Base-by-base conservation (phyloP, 176 grass and related monocot species). In the Phragmites australis region DNA sequence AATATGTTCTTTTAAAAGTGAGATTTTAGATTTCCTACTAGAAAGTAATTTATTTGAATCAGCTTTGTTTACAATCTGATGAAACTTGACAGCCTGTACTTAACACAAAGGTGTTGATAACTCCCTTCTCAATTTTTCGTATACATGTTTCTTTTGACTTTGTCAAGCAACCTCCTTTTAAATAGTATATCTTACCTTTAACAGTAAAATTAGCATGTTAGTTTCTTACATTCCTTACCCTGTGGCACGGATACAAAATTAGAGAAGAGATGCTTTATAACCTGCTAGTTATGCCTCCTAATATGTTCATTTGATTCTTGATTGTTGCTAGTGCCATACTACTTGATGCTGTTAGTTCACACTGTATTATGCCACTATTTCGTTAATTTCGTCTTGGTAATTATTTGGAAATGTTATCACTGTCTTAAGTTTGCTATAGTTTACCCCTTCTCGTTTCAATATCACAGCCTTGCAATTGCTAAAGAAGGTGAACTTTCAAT, bases 401-500 rank as follows among this genome's bases (percentile, higher is more conserved):
- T 70, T 46, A 31, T 34, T 78, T 78, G 30, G 17, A 65, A 65
- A 72, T 21, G 0, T 15, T 48, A 51, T 31, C 71, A 34, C 59
- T 77, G 64, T 61, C 21, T 12, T 62, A 56, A 18, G 52, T 40
- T 51, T 66, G 27, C 46, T 85, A 58, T 23, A 48, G 61, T 79
- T 60, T 5, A 79, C 46, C 29, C 46, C 14, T 25, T 58, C 13
- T 49, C 76, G 82, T 51, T 29, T 64, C 10, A 63, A 80, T 72
- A 55, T 50, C 30, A 60, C 89, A 98, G 92, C 60, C 88, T 98
- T 86, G 95, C 92, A 39, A 98, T 98, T 78, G 92, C 92, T 74
- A 98, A 98, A 89, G 88, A 98, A 89, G 90, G 92, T 44, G 95
- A 98, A 42, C 85, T 94, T 68, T 98, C 90, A 55, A 98, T 94